Conservation (phyloP, 129 eudicot genomes). For the Tagetes patula region DNA sequence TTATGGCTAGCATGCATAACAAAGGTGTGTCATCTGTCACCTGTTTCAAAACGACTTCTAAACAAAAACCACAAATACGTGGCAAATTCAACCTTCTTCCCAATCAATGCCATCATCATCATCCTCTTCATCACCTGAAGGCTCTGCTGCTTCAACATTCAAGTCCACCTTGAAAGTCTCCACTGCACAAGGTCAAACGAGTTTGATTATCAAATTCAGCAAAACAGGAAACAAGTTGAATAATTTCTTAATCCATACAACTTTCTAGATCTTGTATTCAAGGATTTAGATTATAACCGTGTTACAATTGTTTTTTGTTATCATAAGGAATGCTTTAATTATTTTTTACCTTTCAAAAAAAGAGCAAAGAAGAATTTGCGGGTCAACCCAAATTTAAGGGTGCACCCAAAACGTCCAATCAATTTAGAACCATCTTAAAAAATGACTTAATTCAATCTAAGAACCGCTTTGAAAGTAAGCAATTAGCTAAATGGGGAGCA, state of each 20-base stretch:
- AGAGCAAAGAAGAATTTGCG: neutral
- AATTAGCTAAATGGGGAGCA: neutral
- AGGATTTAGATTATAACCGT: neutral
- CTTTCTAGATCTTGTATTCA: neutral
- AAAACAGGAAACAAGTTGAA: neutral
- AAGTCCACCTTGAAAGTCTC: conserved; percentile 33
- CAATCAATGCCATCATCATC: conserved; percentile 35
- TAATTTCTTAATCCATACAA: neutral
- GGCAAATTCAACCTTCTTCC: conserved; percentile 31
- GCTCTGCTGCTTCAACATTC: conserved; percentile 32
- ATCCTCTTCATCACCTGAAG: conserved; percentile 35
- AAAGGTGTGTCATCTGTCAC: neutral
- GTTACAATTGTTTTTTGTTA: neutral
- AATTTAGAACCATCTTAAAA: neutral
- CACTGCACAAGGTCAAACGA: conserved; percentile 6
- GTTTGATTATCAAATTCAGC: neutral
- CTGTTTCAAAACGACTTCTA: neutral
- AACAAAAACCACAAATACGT: neutral
- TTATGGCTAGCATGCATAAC: neutral
- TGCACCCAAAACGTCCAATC: neutral
- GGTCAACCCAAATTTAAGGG: neutral
- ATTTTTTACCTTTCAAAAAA: neutral
- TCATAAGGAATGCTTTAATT: neutral
- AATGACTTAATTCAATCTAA: neutral
- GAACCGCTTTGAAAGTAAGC: neutral